A percentile compares a stretch with the other conserved stretches of the same genome.
phyloP scores from a whole-genome alignment of 805 yeast species.

The Priceomyces carsonii region DNA sequence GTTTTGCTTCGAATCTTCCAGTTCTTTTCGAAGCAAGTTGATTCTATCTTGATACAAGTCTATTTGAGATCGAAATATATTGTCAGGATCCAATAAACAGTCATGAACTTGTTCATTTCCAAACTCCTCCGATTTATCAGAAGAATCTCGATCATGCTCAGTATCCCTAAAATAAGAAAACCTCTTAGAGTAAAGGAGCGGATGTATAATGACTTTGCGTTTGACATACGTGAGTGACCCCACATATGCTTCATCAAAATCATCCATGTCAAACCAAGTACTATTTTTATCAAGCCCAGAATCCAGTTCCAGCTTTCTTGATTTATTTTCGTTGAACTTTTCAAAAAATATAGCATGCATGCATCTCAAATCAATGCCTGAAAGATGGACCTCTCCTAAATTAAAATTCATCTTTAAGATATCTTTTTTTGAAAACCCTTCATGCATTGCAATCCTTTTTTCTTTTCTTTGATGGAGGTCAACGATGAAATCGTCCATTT shows the following conservation, averaged over 20 bases:
- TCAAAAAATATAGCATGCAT: conserved; percentile 45
- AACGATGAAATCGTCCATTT: conserved; percentile 36
- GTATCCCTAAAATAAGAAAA: conserved; percentile 72
- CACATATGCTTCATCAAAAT: conserved; percentile 58
- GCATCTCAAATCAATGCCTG: conserved; percentile 60
- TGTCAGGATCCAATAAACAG: conserved; percentile 26
- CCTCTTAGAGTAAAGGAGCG: conserved; percentile 66
- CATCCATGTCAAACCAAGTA: conserved; percentile 63
- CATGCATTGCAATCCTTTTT: conserved; percentile 34
- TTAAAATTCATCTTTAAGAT: conserved; percentile 60
- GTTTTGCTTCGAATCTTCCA: conserved; percentile 12
- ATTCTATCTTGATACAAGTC: conserved; percentile 27
- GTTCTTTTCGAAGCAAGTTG: conserved; percentile 23
- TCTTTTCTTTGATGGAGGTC: conserved; percentile 46
- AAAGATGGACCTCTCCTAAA: conserved; percentile 60
- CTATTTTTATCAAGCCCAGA: conserved; percentile 53
- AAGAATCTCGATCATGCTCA: conserved; percentile 9
- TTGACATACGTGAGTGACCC: conserved; percentile 35
- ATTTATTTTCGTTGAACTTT: conserved; percentile 6
- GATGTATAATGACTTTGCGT: conserved; percentile 51
- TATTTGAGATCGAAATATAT: conserved; percentile 29
- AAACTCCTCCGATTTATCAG: conserved; percentile 14
- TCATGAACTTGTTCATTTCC: conserved; percentile 31
- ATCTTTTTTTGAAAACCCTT: conserved; percentile 47
- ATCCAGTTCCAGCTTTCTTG: conserved; percentile 14